Evolutionary conservation across 2,329 filamentous ascomycete genomes (phyloP).

Genomic region (Biscogniauxia marginata): DNA sequence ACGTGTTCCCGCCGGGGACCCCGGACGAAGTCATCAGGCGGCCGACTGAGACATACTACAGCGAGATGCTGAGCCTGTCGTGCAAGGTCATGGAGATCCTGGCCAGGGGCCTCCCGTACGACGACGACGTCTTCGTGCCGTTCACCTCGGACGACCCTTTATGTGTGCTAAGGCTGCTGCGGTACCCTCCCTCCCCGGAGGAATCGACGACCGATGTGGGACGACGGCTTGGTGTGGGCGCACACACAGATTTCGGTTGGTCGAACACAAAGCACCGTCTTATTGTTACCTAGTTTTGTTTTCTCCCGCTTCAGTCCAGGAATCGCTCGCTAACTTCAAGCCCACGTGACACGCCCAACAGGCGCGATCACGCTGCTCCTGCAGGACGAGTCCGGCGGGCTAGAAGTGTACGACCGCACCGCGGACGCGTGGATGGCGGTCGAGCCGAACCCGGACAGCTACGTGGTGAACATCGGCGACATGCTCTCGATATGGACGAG

Average conservation of each 20-base stretch:
- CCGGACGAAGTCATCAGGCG: conserved; percentile 13
- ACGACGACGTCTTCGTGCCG: conserved; percentile 20
- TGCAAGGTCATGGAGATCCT: conserved; percentile 22
- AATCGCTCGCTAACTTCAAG: background rate
- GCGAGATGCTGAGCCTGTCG: conserved; percentile 15
- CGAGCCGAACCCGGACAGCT: conserved; percentile 17
- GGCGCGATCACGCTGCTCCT: conserved; percentile 27
- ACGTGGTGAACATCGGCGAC: conserved; percentile 27
- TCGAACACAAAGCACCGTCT: background rate
- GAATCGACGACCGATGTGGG: conserved; percentile 12
- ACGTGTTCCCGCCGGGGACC: conserved; percentile 19
- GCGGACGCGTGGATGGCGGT: conserved; percentile 17
- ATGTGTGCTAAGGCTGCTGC: conserved; percentile 21
- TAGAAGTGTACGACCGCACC: conserved; percentile 19
- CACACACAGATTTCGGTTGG: conserved; percentile 27
- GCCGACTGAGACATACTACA: conserved; percentile 23
- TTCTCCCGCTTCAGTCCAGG: background rate
- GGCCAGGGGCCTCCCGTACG: conserved; percentile 21
- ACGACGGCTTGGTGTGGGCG: conserved; percentile 23
- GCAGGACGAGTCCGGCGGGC: conserved; percentile 21
- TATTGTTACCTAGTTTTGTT: background rate
- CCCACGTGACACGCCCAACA: background rate
- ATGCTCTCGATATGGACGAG: conserved; percentile 25
- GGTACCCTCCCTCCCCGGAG: conserved; percentile 16
- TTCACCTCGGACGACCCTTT: conserved; percentile 23